phyloP scores from a whole-genome alignment of 305 asterid species.

The Fraxinus albicans region DNA sequence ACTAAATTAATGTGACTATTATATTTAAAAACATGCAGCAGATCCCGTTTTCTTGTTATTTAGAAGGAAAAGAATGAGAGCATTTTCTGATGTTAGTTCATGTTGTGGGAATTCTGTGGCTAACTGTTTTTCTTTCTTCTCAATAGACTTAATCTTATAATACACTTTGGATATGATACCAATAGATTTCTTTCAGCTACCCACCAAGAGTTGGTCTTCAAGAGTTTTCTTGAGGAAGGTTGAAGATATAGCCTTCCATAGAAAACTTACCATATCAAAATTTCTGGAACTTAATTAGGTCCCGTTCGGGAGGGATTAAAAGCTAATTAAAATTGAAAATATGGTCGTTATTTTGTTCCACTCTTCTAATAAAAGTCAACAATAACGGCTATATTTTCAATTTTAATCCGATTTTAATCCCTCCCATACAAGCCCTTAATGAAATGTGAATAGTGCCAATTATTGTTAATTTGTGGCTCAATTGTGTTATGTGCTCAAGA shows the following conservation, averaged over 20 bases:
- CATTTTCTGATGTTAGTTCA: slow-evolving; percentile 9
- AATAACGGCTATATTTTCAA: too few relatives aligned
- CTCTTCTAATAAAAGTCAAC: too few relatives aligned
- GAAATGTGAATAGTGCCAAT: not conserved
- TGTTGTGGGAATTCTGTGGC: slow-evolving; percentile 8
- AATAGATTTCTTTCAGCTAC: not conserved
- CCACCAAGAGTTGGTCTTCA: not conserved
- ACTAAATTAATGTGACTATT: not conserved
- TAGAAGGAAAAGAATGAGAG: not conserved
- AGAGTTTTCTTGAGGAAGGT: not conserved
- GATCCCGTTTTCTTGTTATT: slow-evolving; percentile 5
- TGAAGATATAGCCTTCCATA: not conserved
- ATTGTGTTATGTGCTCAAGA: not conserved
- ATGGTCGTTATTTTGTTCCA: too few relatives aligned
- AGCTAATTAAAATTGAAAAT: too few relatives aligned
- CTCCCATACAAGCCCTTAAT: too few relatives aligned
- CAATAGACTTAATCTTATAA: not conserved
- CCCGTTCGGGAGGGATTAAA: too few relatives aligned
- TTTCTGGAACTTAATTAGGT: not conserved
- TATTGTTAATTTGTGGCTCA: not conserved
- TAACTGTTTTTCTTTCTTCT: not conserved
- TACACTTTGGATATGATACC: not conserved
- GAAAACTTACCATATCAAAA: not conserved
- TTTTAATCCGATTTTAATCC: too few relatives aligned
- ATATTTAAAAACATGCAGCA: not conserved